Conservation (phyloP, 2,329 filamentous ascomycete species). For the Neonectria punicea region DNA sequence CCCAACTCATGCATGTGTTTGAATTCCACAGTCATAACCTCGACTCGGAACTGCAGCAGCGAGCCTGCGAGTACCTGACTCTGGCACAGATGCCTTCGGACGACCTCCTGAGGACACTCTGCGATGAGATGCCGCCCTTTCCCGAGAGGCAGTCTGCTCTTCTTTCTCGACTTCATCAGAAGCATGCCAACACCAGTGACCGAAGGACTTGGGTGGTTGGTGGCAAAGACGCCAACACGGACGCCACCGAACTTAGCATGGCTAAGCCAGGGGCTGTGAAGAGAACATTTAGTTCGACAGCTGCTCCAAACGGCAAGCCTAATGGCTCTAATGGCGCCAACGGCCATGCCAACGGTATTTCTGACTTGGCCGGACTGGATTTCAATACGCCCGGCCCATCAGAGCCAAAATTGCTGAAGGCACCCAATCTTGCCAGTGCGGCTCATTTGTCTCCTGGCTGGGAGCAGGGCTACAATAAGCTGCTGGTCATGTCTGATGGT, state of each 20-base stretch:
- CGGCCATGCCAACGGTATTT: conserved; percentile 61
- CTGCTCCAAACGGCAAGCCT: conserved; percentile 60
- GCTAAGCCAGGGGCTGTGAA: conserved; percentile 85
- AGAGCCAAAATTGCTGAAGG: conserved; percentile 68
- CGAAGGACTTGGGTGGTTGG: conserved; percentile 98
- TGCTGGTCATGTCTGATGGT: conserved; percentile 84
- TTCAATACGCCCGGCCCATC: conserved; percentile 70
- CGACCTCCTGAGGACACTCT: conserved; percentile 90
- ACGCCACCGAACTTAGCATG: conserved; percentile 81
- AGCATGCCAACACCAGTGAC: conserved; percentile 91
- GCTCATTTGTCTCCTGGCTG: conserved; percentile 94
- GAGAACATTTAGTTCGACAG: conserved; percentile 79
- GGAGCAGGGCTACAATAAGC: conserved; percentile 87
- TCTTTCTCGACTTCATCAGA: conserved; percentile 91
- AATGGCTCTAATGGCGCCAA: conserved; percentile 61
- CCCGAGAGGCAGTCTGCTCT: conserved; percentile 93
- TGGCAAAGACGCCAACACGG: conserved; percentile 90
- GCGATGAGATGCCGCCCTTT: conserved; percentile 99
- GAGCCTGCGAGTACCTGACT: conserved; percentile 93
- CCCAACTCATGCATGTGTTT: conserved; percentile 91
- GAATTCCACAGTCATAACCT: conserved; percentile 92
- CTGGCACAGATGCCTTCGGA: conserved; percentile 88
- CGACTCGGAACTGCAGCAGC: conserved; percentile 94
- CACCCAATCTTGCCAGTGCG: conserved; percentile 89
- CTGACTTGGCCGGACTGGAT: conserved; percentile 85